phyloP scores from a whole-genome alignment of 2,329 filamentous ascomycete genomes.

The Clarireedia paspali region DNA sequence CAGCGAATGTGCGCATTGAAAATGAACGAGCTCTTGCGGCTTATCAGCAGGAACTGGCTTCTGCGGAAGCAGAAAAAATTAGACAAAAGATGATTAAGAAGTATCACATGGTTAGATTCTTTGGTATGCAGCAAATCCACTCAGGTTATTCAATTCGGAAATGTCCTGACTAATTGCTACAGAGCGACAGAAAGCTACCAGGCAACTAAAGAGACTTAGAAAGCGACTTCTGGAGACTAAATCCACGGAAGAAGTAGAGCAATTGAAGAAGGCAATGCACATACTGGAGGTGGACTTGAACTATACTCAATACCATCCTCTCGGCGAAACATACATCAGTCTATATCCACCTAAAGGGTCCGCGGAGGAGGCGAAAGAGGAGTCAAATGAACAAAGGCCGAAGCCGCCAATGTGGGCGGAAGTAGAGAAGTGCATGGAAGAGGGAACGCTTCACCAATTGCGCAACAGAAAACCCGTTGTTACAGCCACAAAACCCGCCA shows the following conservation, averaged over 20 bases:
- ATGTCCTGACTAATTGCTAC: constrained; percentile 9
- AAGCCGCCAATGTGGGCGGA: constrained; percentile 56
- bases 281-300: constrained; percentile 65
- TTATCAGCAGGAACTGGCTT: constrained; percentile 55
- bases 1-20: constrained; percentile 59
- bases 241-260: constrained; percentile 43
- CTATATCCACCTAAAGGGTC: constrained; percentile 44
- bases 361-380: constrained; percentile 24
- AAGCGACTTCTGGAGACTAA: constrained; percentile 47
- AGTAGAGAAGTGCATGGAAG: constrained; percentile 56
- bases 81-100: constrained; percentile 64
- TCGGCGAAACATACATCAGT: constrained; percentile 62
- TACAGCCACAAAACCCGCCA: constrained; percentile 13
- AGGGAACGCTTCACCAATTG: constrained; percentile 35
- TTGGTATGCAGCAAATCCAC: constrained; percentile 46
- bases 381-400: constrained; percentile 21
- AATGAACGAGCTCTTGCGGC: constrained; percentile 65
- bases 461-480: constrained; percentile 20
- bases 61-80: constrained; percentile 51
- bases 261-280: constrained; percentile 52
- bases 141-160: background rate
- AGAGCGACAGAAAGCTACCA: constrained; percentile 67
- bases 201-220: constrained; percentile 56
- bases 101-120: constrained; percentile 81
- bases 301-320: constrained; percentile 66